A percentile compares a stretch with the other conserved stretches of the same genome.
Conservation (phyloP, 1,139 yeast species). For the Diutina catenulata region DNA sequence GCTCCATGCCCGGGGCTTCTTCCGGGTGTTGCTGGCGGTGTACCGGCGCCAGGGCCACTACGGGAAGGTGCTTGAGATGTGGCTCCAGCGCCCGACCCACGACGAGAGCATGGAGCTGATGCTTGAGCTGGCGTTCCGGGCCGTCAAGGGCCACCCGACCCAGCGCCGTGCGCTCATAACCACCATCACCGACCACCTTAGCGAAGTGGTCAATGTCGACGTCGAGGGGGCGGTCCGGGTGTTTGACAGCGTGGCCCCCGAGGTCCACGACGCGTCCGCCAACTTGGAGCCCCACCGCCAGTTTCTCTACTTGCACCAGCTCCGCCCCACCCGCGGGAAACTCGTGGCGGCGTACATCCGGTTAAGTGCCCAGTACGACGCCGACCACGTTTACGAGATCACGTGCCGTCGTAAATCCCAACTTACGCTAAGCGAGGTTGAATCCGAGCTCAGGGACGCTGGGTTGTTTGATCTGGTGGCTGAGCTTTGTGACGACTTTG, state of each 20-base stretch:
- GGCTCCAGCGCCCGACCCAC: constrained; percentile 15
- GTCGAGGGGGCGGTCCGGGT: constrained; percentile 23
- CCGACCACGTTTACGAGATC: background rate
- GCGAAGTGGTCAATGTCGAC: constrained; percentile 21
- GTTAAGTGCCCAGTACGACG: background rate
- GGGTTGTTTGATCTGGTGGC: background rate
- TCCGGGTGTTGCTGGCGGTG: constrained; percentile 44
- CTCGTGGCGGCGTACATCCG: background rate
- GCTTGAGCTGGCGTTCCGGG: constrained; percentile 27
- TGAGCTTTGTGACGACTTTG: background rate
- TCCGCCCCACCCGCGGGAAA: too few relatives aligned
- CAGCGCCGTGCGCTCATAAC: constrained; percentile 24
- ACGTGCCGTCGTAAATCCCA: background rate
- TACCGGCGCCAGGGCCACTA: constrained; percentile 43
- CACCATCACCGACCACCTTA: constrained; percentile 27
- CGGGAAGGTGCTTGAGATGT: constrained; percentile 33
- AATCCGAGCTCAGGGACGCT: background rate
- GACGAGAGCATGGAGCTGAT: constrained; percentile 12
- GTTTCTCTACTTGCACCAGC: too few relatives aligned
- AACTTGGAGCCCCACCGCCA: too few relatives aligned
- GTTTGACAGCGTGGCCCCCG: constrained; percentile 25
- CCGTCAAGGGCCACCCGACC: constrained; percentile 14
- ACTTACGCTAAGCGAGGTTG: background rate
- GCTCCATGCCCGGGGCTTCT: constrained; percentile 42
- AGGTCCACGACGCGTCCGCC: constrained; percentile 27